These are phyloP conservation scores for Trichophyton schoenleinii DNA, from an alignment of 2,329 filamentous ascomycete species.

Conservation along the genomic window DNA sequence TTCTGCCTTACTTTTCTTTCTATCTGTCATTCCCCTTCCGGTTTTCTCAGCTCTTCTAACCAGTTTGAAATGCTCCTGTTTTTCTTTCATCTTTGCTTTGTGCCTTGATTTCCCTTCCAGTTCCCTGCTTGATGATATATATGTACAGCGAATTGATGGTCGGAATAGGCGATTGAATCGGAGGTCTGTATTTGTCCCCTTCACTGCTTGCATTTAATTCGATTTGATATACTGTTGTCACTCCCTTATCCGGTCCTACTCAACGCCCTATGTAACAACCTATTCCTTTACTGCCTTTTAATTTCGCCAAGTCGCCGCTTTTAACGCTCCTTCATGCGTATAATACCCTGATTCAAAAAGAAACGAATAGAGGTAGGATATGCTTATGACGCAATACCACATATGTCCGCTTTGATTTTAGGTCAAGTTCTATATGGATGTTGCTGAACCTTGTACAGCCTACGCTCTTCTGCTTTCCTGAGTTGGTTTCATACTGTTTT, in stretches of 20 bases:
- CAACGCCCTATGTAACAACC: neutral
- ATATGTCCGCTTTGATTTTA: neutral
- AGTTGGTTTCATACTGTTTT: neutral
- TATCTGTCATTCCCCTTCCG: neutral
- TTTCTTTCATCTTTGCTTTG: neutral
- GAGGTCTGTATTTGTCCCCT: neutral
- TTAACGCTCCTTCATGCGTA: neutral
- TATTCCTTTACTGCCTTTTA: neutral
- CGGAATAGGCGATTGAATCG: constrained; percentile 4
- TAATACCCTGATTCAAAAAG: neutral
- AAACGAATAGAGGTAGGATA: neutral
- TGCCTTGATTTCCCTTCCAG: neutral
- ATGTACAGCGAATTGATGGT: constrained; percentile 2
- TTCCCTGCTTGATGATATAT: neutral
- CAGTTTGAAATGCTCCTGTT: neutral
- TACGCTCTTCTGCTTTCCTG: neutral
- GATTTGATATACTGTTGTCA: neutral
- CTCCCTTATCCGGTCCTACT: neutral
- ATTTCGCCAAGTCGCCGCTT: neutral
- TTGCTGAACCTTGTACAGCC: neutral
- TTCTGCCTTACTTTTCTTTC: neutral
- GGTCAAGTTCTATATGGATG: neutral
- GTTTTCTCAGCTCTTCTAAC: neutral
- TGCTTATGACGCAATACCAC: neutral
- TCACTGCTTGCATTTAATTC: neutral